Percentiles rank a stretch among this genome's conserved stretches.
Conservation (phyloP, 2,329 filamentous ascomycete genomes). For the Lasiodiplodia citricola region DNA sequence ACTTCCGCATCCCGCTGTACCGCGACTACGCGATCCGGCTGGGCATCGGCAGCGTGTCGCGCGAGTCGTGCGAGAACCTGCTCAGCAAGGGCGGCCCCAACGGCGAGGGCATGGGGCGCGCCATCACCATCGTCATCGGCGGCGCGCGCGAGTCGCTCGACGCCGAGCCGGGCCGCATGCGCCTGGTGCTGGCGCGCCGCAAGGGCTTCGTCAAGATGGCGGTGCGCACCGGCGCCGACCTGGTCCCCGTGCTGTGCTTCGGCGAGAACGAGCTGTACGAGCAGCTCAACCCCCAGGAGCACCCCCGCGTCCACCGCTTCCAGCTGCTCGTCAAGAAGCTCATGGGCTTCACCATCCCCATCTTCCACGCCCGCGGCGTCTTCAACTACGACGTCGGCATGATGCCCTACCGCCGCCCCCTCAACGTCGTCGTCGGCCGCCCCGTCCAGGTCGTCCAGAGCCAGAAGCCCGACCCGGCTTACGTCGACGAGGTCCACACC, state of each 20-base stretch:
- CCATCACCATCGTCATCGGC: constrained; percentile 93
- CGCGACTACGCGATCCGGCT: constrained; percentile 91
- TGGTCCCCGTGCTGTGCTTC: constrained; percentile 90
- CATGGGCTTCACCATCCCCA: constrained; percentile 89
- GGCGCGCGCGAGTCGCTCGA: constrained; percentile 92
- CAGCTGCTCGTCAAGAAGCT: constrained; percentile 85
- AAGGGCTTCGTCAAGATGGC: constrained; percentile 96
- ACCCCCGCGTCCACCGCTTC: constrained; percentile 78
- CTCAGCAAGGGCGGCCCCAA: constrained; percentile 80
- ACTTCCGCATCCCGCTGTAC: constrained; percentile 93
- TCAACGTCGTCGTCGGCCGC: constrained; percentile 88
- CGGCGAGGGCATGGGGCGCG: constrained; percentile 85
- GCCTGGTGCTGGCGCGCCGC: constrained; percentile 79
- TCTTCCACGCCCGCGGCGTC: constrained; percentile 87
- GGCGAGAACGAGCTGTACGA: constrained; percentile 97
- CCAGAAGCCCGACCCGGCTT: constrained; percentile 70
- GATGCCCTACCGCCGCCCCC: constrained; percentile 86
- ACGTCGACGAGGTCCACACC: constrained; percentile 80
- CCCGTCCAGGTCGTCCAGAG: constrained; percentile 74
- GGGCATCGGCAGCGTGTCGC: constrained; percentile 86
- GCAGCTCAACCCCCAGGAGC: constrained; percentile 76
- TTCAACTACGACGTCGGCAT: constrained; percentile 98
- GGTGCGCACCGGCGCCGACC: constrained; percentile 86
- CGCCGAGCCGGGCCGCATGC: constrained; percentile 76
- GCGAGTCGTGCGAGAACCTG: constrained; percentile 88